Conservation (phyloP, 2,329 filamentous ascomycete species). For the Xylariomycetidae sp. region DNA sequence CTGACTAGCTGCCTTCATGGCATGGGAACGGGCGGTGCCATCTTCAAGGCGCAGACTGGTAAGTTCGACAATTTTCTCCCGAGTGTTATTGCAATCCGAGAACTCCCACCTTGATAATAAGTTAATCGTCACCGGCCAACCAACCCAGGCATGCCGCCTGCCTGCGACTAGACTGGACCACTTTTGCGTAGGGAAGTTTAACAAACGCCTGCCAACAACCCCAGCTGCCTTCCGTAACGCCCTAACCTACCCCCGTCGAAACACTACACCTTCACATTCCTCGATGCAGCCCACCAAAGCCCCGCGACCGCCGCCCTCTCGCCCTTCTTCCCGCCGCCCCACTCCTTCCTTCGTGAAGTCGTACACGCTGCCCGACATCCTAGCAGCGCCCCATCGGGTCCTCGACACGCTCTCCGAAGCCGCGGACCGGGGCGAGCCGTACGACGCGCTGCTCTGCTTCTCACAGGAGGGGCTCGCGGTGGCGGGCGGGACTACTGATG, state of each 20-base stretch:
- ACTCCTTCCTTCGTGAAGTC: conserved; percentile 5
- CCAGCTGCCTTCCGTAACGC: conserved; percentile 31
- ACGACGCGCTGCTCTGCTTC: conserved; percentile 32
- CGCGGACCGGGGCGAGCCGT: conserved; percentile 25
- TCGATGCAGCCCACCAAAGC: conserved; percentile 26
- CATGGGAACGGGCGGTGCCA: conserved; percentile 31
- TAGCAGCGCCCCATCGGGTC: conserved; percentile 1
- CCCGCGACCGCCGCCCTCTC: background rate
- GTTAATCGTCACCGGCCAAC: background rate
- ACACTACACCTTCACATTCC: conserved; percentile 27
- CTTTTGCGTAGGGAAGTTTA: too few species aligned
- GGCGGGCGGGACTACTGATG: conserved; percentile 7
- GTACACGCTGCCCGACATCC: conserved; percentile 1
- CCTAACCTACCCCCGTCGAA: conserved; percentile 26
- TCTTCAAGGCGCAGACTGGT: conserved; percentile 34
- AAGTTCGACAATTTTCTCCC: background rate
- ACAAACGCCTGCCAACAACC: too few species aligned
- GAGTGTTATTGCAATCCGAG: conserved; percentile 6
- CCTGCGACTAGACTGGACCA: too few species aligned
- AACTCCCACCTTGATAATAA: too few species aligned
- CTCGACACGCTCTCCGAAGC: background rate
- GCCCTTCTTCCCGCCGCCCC: conserved; percentile 14
- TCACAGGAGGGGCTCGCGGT: conserved; percentile 22
- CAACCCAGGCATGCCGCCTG: conserved; percentile 1
- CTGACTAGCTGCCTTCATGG: conserved; percentile 34